Evolutionary conservation across 768 basidiomycete species (phyloP).

Genomic region (Lactifluus subvellereus): DNA sequence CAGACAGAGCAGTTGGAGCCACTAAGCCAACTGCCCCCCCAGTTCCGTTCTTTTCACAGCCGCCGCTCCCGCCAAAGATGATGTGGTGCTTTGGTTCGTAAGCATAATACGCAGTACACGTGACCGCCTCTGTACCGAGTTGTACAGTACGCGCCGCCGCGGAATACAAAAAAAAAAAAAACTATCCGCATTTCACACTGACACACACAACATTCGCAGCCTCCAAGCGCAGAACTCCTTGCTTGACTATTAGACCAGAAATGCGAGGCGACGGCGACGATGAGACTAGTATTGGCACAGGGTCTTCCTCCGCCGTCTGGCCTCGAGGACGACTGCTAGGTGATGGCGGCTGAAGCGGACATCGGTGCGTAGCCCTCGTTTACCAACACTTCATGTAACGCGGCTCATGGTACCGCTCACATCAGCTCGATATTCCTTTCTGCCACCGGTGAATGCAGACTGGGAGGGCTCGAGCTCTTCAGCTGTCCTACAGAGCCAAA

Average conservation of each 20-base stretch:
- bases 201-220: slow-evolving; percentile 39
- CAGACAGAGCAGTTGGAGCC: too few species aligned
- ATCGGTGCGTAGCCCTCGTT: slow-evolving; percentile 53
- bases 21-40: too few species aligned
- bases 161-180: too few species aligned
- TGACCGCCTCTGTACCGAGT: too few species aligned
- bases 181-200: slow-evolving; percentile 35
- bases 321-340: slow-evolving; percentile 64
- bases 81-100: too few species aligned
- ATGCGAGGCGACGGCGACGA: slow-evolving; percentile 57
- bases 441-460: slow-evolving; percentile 91
- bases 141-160: too few species aligned
- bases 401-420: slow-evolving; percentile 78
- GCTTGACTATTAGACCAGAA: slow-evolving; percentile 69
- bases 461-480: slow-evolving; percentile 90
- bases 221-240: slow-evolving; percentile 41
- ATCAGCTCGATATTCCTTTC: slow-evolving; percentile 83
- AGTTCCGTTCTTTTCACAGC: too few species aligned
- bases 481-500: slow-evolving; percentile 77
- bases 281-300: too few species aligned
- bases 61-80: too few species aligned
- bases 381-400: slow-evolving; percentile 75
- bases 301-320: slow-evolving; percentile 61
- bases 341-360: slow-evolving; percentile 67
- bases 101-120: too few species aligned